Conservation (phyloP, 345 rosid species). For the Cardamine resedifolia region DNA sequence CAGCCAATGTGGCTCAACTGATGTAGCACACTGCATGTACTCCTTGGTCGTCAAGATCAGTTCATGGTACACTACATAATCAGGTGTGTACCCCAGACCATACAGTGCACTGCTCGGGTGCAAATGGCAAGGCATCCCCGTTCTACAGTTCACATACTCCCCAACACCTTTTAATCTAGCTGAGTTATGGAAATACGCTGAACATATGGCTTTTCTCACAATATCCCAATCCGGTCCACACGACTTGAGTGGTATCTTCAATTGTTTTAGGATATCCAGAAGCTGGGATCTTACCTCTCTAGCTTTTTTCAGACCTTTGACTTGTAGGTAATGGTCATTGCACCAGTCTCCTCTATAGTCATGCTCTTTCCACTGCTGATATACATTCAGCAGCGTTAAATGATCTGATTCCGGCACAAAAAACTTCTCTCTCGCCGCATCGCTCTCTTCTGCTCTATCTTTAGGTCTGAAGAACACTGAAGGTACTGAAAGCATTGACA, state of each 20-base stretch:
- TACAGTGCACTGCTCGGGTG: constrained; percentile 95
- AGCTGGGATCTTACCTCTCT: constrained; percentile 97
- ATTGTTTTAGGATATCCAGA: constrained; percentile 78
- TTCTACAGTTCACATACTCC: constrained; percentile 83
- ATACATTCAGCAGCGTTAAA: constrained; percentile 75
- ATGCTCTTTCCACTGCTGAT: constrained; percentile 93
- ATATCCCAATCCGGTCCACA: constrained; percentile 79
- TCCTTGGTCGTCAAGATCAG: constrained; percentile 85
- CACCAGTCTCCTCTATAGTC: constrained; percentile 98
- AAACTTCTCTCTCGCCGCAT: constrained; percentile 85
- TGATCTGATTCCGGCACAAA: constrained; percentile 97
- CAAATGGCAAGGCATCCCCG: constrained; percentile 91
- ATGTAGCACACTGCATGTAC: constrained; percentile 96
- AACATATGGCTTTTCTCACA: constrained; percentile 79
- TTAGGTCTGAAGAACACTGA: constrained; percentile 96
- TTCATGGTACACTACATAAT: constrained; percentile 88
- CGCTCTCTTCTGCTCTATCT: constrained; percentile 96
- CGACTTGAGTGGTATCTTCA: constrained; percentile 76
- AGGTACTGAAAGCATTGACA: constrained; percentile 98
- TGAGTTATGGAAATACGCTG: constrained; percentile 95
- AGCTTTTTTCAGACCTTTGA: constrained; percentile 81
- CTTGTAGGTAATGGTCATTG: constrained; percentile 78
- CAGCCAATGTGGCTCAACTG: constrained; percentile 95
- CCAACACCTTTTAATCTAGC: constrained; percentile 94
- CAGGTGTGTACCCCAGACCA: constrained; percentile 84